Percentiles rank a stretch among this genome's conserved stretches.
These are phyloP conservation scores for Pogostemon cablin DNA, from an alignment of 257 asterid species.

Conservation along the genomic window DNA sequence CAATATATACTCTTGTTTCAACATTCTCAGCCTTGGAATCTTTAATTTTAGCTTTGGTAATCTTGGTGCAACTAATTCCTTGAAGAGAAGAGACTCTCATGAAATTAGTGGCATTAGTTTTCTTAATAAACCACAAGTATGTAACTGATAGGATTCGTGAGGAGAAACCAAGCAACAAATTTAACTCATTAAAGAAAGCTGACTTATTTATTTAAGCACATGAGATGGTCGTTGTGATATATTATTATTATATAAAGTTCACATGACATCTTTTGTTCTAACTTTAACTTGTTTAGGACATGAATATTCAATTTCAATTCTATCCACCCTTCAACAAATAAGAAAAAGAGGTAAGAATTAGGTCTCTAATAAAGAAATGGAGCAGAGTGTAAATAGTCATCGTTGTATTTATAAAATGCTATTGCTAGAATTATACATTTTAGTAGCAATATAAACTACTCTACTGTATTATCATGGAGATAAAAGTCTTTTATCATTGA, in stretches of 20 bases:
- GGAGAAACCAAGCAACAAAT: not conserved
- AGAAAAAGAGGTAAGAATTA: too few relatives aligned
- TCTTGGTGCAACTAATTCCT: constrained; percentile 96
- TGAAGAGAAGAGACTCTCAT: constrained; percentile 38
- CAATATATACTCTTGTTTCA: constrained; percentile 85
- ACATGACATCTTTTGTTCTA: not conserved
- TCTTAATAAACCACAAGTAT: not conserved
- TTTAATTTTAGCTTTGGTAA: constrained; percentile 67
- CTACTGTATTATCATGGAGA: too few relatives aligned
- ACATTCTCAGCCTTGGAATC: constrained; percentile 66
- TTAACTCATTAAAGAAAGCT: not conserved
- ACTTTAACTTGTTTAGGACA: not conserved
- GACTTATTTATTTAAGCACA: not conserved
- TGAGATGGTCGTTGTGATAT: not conserved
- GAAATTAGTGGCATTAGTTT: not conserved
- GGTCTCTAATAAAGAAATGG: too few relatives aligned
- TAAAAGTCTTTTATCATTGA: too few relatives aligned
- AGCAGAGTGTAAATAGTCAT: too few relatives aligned
- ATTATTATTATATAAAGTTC: not conserved
- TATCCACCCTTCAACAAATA: too few relatives aligned
- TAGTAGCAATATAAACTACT: too few relatives aligned
- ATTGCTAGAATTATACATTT: too few relatives aligned
- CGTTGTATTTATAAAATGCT: too few relatives aligned
- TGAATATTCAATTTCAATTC: too few relatives aligned
- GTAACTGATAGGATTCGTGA: not conserved